Conservation (phyloP, 257 asterid genomes). For the Solanum medicagineum region DNA sequence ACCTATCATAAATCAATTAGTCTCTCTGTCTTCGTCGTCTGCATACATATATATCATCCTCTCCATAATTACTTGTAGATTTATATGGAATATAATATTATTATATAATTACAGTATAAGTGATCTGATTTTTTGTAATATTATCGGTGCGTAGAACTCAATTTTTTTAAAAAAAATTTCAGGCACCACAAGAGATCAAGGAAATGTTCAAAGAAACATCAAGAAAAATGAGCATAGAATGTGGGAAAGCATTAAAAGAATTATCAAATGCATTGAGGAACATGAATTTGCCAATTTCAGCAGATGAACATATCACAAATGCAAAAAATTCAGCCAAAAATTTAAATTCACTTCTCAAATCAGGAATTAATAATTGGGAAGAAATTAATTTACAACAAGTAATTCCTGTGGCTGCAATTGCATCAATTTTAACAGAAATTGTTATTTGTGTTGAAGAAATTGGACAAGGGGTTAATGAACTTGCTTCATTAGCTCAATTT, state of each 20-base stretch:
- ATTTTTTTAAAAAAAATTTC: not conserved
- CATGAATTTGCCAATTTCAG: constrained; percentile 33
- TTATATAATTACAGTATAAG: not conserved
- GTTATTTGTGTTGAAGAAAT: constrained; percentile 33
- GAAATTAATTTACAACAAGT: constrained; percentile 24
- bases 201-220: constrained; percentile 19
- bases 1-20: not conserved
- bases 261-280: constrained; percentile 31
- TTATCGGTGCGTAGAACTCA: not conserved
- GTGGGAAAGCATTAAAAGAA: constrained; percentile 51
- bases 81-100: not conserved
- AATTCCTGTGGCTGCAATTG: constrained; percentile 39
- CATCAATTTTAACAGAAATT: constrained; percentile 42
- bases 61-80: accelerated
- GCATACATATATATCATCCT: no score
- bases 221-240: constrained; percentile 41
- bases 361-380: constrained; percentile 14
- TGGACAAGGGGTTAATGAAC: constrained; percentile 42
- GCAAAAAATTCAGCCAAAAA: constrained; percentile 28
- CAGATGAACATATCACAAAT: constrained; percentile 17
- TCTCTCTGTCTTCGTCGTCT: not conserved
- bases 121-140: not conserved
- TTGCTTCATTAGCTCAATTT: constrained; percentile 48
- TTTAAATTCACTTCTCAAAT: constrained; percentile 34
- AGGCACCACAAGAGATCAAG: constrained; percentile 39